phyloP scores from a whole-genome alignment of 345 rosid genomes.

The Atalantia buxifolia region DNA sequence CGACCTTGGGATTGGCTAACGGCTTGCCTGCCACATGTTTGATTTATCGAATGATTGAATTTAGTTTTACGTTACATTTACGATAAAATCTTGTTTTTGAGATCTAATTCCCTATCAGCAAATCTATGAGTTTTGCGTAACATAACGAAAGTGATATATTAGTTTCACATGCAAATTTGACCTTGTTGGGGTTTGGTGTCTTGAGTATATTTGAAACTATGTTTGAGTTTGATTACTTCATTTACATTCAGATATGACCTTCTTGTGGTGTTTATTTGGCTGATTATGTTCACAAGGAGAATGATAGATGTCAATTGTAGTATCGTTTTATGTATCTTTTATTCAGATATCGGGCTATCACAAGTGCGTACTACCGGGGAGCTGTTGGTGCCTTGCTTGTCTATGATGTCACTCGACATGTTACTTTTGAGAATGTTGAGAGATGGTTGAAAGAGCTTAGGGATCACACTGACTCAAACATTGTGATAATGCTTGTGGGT shows the following conservation, averaged over 20 bases:
- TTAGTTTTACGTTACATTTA: neutral
- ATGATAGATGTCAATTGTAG: neutral
- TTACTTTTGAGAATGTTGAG: constrained; percentile 58
- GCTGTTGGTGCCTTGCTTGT: constrained; percentile 63
- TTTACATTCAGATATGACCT: neutral
- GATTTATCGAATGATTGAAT: neutral
- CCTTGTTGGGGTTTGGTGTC: neutral
- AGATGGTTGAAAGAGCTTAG: constrained; percentile 61
- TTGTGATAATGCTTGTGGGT: constrained; percentile 66
- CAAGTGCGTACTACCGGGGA: constrained; percentile 68
- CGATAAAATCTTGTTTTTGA: neutral
- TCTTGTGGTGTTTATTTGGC: too few relatives aligned
- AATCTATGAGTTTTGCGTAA: neutral
- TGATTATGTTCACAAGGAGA: too few relatives aligned
- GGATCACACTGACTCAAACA: constrained; percentile 56
- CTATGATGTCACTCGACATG: constrained; percentile 56
- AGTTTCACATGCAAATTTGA: neutral
- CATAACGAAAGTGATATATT: neutral
- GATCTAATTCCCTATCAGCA: neutral
- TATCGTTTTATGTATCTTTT: neutral
- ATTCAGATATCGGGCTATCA: constrained; percentile 57
- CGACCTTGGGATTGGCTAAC: neutral
- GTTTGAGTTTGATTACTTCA: neutral
- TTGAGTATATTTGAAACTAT: neutral
- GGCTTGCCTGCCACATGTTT: neutral